Conservation (phyloP, 306 rosid genomes). For the Pueraria montana region DNA sequence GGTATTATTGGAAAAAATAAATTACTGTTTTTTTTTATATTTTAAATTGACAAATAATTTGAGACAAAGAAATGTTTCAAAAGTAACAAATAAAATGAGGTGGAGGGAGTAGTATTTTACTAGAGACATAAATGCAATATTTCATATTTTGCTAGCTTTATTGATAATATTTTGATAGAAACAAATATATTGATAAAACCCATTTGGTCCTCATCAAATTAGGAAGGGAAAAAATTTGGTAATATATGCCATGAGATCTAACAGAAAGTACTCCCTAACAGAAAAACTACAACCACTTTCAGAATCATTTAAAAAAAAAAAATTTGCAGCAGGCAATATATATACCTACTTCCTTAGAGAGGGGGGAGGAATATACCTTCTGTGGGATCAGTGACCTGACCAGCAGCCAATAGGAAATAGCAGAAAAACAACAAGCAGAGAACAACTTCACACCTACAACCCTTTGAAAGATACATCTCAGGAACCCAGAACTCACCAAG, state of each 20-base stretch:
- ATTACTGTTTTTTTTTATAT: not conserved
- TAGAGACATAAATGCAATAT: not conserved
- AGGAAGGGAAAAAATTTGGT: not conserved
- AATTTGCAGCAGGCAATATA: too few relatives aligned
- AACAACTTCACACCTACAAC: conserved; percentile 54
- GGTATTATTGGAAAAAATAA: not conserved
- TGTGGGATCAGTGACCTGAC: conserved; percentile 59
- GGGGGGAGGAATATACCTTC: conserved; percentile 66
- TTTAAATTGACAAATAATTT: not conserved
- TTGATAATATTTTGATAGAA: not conserved
- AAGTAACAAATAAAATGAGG: not conserved
- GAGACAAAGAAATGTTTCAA: not conserved
- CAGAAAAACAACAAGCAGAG: conserved; percentile 61
- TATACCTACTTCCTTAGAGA: not conserved
- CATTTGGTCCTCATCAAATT: not conserved
- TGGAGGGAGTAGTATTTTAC: not conserved
- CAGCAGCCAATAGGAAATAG: conserved; percentile 52
- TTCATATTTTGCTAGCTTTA: not conserved
- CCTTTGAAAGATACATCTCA: conserved; percentile 64
- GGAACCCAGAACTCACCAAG: conserved; percentile 36
- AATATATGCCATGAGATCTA: not conserved
- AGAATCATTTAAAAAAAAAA: not conserved
- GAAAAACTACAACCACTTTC: conserved; percentile 16
- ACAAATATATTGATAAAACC: not conserved
- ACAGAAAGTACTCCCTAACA: not conserved